A percentile compares a stretch with the other conserved stretches of the same genome.
phyloP scores from a whole-genome alignment of 257 asterid genomes.

The Catharanthus roseus region DNA sequence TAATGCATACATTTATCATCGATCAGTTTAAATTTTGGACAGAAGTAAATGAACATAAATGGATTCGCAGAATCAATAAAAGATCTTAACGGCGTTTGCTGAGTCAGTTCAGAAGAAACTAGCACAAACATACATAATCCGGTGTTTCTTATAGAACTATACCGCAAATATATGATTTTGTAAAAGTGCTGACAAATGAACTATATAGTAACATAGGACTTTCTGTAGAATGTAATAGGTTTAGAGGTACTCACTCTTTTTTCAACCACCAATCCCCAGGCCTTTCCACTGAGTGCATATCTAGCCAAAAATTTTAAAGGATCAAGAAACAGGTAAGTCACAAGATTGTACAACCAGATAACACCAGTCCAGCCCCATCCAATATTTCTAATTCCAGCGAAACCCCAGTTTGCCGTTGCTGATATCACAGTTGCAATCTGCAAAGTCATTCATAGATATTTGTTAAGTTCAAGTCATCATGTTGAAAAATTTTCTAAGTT shows the following conservation, averaged over 20 bases:
- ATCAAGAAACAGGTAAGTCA: slow-evolving; percentile 39
- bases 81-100: background rate
- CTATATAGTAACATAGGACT: background rate
- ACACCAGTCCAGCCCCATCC: slow-evolving; percentile 60
- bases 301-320: slow-evolving; percentile 39
- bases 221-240: background rate
- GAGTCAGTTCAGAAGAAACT: background rate
- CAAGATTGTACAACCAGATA: slow-evolving; percentile 42
- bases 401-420: slow-evolving; percentile 29
- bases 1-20: background rate
- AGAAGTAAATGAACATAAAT: background rate
- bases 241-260: slow-evolving; percentile 35
- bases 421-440: slow-evolving; percentile 51
- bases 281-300: slow-evolving; percentile 50
- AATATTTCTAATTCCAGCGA: slow-evolving; percentile 38
- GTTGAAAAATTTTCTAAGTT: background rate
- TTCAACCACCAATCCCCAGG: slow-evolving; percentile 39
- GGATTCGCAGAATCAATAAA: too few relatives aligned
- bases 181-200: background rate
- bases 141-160: background rate
- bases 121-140: background rate
- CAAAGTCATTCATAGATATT: background rate
- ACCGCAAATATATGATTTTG: background rate
- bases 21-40: background rate
- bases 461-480: background rate